A percentile compares a stretch with the other conserved stretches of the same genome.
Conservation (phyloP, 805 yeast species). For the Cyberlindnera americana region DNA sequence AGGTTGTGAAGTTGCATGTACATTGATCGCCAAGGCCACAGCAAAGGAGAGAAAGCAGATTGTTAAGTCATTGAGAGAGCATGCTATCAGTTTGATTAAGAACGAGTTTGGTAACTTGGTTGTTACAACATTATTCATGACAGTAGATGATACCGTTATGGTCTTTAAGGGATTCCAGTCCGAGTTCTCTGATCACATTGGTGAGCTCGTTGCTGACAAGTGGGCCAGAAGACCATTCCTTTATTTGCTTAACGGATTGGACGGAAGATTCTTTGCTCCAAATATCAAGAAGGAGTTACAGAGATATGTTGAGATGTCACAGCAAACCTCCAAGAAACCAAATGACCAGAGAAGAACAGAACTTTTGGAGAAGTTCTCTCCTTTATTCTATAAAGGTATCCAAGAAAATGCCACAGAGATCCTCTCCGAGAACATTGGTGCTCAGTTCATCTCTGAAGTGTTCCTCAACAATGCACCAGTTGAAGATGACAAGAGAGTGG, state of each 20-base stretch:
- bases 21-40: conserved; percentile 71
- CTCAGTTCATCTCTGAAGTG: conserved; percentile 79
- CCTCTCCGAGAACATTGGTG: conserved; percentile 68
- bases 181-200: conserved; percentile 51
- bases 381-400: conserved; percentile 57
- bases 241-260: conserved; percentile 73
- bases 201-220: conserved; percentile 61
- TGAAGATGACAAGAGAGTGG: conserved; percentile 38
- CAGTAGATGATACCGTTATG: conserved; percentile 91
- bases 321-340: conserved; percentile 80
- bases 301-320: conserved; percentile 57
- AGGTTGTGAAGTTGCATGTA: conserved; percentile 88
- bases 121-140: conserved; percentile 70
- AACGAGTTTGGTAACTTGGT: conserved; percentile 88
- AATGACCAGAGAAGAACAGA: conserved; percentile 72
- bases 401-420: conserved; percentile 47
- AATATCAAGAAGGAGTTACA: conserved; percentile 54
- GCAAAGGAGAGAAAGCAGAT: conserved; percentile 90
- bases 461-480: conserved; percentile 51
- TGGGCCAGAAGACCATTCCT: conserved; percentile 86
- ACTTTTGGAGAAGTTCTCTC: conserved; percentile 59
- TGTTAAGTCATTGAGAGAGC: conserved; percentile 68
- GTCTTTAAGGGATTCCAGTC: conserved; percentile 66
- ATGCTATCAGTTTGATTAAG: conserved; percentile 68
- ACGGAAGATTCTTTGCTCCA: conserved; percentile 81